Conservation (phyloP, 106 monocot species). For the Allium sativum region DNA sequence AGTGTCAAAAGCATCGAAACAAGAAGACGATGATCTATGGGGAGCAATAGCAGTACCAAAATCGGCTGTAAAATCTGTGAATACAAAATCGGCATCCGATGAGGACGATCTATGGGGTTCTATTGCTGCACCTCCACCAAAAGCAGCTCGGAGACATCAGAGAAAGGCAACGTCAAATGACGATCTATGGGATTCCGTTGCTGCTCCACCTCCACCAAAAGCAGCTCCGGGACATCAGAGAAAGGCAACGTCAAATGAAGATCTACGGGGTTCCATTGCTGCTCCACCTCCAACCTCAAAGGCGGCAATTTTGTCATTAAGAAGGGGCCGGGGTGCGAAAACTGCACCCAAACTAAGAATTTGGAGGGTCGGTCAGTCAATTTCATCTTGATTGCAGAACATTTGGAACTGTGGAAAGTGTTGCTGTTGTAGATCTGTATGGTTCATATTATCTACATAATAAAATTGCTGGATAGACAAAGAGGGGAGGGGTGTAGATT, state of each 20-base stretch:
- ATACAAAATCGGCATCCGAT: constrained; percentile 24
- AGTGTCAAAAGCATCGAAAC: constrained; percentile 16
- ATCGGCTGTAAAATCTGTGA: constrained; percentile 22
- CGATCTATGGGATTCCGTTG: no score
- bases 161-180: constrained; percentile 16
- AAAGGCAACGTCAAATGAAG: no score
- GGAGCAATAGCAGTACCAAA: constrained; percentile 54
- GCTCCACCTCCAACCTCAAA: constrained; percentile 75
- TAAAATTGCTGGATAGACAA: no score
- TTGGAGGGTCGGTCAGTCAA: constrained; percentile 55
- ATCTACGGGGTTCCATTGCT: constrained; percentile 92
- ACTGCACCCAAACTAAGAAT: constrained; percentile 58
- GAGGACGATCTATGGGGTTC: constrained; percentile 71
- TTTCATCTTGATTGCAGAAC: constrained; percentile 17
- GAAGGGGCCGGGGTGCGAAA: constrained; percentile 61
- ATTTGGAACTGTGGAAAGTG: not conserved
- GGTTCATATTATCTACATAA: no score
- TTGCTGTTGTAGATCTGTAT: not conserved
- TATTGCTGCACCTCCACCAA: constrained; percentile 62
- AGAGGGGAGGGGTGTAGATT: no score
- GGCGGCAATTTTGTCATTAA: constrained; percentile 71
- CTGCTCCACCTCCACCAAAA: no score
- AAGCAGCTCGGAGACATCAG: constrained; percentile 24
- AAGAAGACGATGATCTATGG: constrained; percentile 70
- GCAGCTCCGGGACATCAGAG: no score